A percentile compares a stretch with the other conserved stretches of the same genome.
Conservation (phyloP, 129 eudicot species). For the Artemisia tridentata region DNA sequence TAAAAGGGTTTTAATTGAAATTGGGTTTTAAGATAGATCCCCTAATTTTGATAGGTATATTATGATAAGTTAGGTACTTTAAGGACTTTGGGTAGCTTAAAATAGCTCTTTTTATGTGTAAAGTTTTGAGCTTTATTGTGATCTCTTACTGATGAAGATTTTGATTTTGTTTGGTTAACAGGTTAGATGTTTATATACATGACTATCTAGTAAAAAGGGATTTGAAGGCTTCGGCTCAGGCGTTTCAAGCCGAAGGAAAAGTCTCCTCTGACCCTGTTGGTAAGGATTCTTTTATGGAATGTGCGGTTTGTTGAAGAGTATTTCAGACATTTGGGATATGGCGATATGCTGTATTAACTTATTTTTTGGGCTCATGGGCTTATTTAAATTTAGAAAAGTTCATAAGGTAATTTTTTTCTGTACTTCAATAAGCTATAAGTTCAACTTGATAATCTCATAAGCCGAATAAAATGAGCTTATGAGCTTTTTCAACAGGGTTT, state of each 20-base stretch:
- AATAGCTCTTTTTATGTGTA: not conserved
- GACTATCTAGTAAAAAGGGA: slow-evolving; percentile 95
- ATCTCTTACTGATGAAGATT: slow-evolving; percentile 4
- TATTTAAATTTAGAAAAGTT: too few species aligned
- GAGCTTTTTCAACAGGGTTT: too few species aligned
- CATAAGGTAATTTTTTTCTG: too few species aligned
- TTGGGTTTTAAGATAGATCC: not conserved
- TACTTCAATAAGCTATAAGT: too few species aligned
- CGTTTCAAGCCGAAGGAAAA: slow-evolving; percentile 96
- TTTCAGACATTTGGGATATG: slow-evolving; percentile 6
- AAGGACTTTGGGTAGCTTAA: slow-evolving; percentile 4
- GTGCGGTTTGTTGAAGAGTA: slow-evolving; percentile 2
- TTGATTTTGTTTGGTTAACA: slow-evolving; percentile 27
- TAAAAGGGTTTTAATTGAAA: not conserved
- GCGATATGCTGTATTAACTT: not conserved
- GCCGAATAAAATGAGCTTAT: too few species aligned
- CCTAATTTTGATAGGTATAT: not conserved
- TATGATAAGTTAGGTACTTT: not conserved
- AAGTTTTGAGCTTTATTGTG: slow-evolving; percentile 22
- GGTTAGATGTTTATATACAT: slow-evolving; percentile 96
- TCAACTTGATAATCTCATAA: too few species aligned
- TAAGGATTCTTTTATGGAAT: slow-evolving; percentile 31
- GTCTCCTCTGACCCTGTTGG: slow-evolving; percentile 99
- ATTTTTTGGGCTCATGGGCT: too few species aligned
- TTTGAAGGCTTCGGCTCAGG: slow-evolving; percentile 91